Conservation (phyloP, 2,329 filamentous ascomycete genomes). For the Tolypocladium cylindrosporum region DNA sequence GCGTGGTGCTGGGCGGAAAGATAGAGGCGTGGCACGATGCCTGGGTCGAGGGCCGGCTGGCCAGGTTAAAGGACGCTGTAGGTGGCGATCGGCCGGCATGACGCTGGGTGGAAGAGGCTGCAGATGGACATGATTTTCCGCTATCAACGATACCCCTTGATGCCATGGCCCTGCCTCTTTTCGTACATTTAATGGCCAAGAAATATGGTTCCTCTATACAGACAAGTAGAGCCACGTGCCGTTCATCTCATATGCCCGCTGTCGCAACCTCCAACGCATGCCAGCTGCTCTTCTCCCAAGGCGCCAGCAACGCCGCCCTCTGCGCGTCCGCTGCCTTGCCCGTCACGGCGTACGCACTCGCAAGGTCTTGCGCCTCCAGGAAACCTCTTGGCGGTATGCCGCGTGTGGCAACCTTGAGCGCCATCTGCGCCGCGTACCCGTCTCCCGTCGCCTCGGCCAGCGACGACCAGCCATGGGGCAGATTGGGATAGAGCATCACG, state of each 20-base stretch:
- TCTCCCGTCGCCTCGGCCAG: slow-evolving; percentile 52
- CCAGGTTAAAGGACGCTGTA: slow-evolving; percentile 53
- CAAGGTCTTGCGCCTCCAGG: slow-evolving; percentile 59
- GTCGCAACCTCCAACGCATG: slow-evolving; percentile 33
- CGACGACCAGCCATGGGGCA: slow-evolving; percentile 72
- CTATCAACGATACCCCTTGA: slow-evolving; percentile 4
- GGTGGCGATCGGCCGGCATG: slow-evolving; percentile 18
- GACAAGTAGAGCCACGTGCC: not conserved
- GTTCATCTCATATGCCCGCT: slow-evolving; percentile 8
- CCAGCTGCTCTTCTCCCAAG: slow-evolving; percentile 66
- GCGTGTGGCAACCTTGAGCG: slow-evolving; percentile 65
- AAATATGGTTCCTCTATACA: not conserved
- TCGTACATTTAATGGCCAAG: not conserved
- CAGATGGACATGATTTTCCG: not conserved
- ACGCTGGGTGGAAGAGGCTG: not conserved
- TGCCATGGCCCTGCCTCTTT: not conserved
- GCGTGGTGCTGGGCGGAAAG: slow-evolving; percentile 75
- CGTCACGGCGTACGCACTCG: slow-evolving; percentile 64
- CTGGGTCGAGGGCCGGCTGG: slow-evolving; percentile 66
- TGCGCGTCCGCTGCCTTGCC: slow-evolving; percentile 65
- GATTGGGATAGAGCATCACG: slow-evolving; percentile 70
- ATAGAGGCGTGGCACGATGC: slow-evolving; percentile 69
- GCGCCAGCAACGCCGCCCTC: slow-evolving; percentile 66
- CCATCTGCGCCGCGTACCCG: slow-evolving; percentile 60
- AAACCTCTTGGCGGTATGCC: slow-evolving; percentile 63